Evolutionary conservation across 345 rosid genomes (phyloP).

Genomic region (Camelina laxa): DNA sequence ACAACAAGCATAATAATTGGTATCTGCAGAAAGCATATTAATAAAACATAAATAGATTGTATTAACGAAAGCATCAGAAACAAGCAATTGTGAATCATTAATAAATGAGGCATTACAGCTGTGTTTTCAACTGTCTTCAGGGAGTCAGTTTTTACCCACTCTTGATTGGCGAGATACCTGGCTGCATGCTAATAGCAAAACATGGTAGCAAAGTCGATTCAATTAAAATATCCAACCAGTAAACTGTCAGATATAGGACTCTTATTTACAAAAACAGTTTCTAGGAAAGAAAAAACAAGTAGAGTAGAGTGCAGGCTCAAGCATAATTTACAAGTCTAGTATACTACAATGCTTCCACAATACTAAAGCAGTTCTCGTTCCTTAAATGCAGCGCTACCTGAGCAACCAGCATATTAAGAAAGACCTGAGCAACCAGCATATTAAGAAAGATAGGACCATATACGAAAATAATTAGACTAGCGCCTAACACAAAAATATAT

Average conservation of each 20-base stretch:
- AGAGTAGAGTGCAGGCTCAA: conserved; percentile 13
- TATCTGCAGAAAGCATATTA: conserved; percentile 50
- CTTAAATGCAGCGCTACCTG: conserved; percentile 24
- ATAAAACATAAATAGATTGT: conserved; percentile 38
- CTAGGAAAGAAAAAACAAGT: not conserved
- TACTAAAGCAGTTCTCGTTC: conserved; percentile 18
- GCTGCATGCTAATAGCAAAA: conserved; percentile 83
- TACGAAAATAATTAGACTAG: conserved; percentile 19
- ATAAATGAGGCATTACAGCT: conserved; percentile 65
- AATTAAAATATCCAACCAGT: not conserved
- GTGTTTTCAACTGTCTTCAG: conserved; percentile 97
- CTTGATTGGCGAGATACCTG: conserved; percentile 97
- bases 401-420: conserved; percentile 30
- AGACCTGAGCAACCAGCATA: conserved; percentile 26
- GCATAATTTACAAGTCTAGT: conserved; percentile 27
- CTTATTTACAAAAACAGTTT: conserved; percentile 12
- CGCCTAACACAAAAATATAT: conserved; percentile 1
- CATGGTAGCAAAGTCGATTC: conserved; percentile 31
- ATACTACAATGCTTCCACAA: conserved; percentile 29
- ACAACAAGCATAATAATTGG: conserved; percentile 96
- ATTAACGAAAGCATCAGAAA: conserved; percentile 38
- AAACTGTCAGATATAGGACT: conserved; percentile 23
- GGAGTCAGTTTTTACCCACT: conserved; percentile 97
- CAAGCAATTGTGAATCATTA: not conserved
- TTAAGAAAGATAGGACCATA: conserved; percentile 31